These are phyloP conservation scores for Claviceps digitariae DNA, from an alignment of 2,329 filamentous ascomycete genomes.

Conservation along the genomic window DNA sequence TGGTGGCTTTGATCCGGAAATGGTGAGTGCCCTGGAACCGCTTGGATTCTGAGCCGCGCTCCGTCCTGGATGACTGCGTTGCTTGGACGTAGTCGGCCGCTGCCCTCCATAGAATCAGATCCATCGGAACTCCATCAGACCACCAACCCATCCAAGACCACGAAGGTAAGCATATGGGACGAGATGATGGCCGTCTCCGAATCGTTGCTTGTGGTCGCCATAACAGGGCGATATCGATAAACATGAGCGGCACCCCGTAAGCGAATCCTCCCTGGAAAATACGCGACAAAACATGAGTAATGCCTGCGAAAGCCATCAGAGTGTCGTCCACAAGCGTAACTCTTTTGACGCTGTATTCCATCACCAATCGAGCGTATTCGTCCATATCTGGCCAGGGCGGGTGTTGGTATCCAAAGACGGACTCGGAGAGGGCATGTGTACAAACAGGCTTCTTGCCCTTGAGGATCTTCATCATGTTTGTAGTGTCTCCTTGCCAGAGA, in stretches of 20 bases:
- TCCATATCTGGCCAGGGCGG: constrained; percentile 31
- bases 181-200: constrained; percentile 22
- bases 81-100: constrained; percentile 30
- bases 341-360: constrained; percentile 28
- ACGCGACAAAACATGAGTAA: constrained; percentile 27
- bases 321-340: constrained; percentile 29
- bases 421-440: constrained; percentile 16
- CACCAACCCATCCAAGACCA: constrained; percentile 37
- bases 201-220: constrained; percentile 31
- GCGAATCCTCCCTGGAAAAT: constrained; percentile 29
- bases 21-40: constrained; percentile 23
- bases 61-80: constrained; percentile 14
- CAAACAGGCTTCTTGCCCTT: constrained; percentile 21
- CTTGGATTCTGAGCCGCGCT: constrained; percentile 18
- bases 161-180: constrained; percentile 26
- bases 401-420: constrained; percentile 25
- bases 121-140: constrained; percentile 29
- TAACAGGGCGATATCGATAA: constrained; percentile 29
- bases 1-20: constrained; percentile 25
- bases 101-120: constrained; percentile 28
- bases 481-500: constrained; percentile 23
- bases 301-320: constrained; percentile 27
- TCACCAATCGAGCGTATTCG: constrained; percentile 29
- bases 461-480: constrained; percentile 18
- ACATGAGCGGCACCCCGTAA: constrained; percentile 33